Percentiles rank a stretch among this genome's conserved stretches.
These are phyloP conservation scores for Nowakowskiella sp. DNA, from an alignment of 192 early-diverging fungal species.

Conservation along the genomic window DNA sequence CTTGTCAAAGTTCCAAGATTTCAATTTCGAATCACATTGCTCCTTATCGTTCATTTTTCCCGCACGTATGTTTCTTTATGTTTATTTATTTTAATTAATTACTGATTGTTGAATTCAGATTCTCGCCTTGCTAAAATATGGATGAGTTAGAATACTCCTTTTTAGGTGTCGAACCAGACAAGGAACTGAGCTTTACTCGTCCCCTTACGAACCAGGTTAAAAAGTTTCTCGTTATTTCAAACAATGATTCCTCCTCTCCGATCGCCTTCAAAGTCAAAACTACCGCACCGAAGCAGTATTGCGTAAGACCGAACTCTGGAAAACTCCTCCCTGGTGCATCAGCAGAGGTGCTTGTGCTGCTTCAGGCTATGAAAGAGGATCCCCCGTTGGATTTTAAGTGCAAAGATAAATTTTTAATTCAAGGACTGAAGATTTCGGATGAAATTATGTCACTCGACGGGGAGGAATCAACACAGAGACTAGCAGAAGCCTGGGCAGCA, in stretches of 20 bases:
- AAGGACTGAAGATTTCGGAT: conserved; percentile 68
- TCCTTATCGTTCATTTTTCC: too few relatives aligned
- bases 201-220: conserved; percentile 34
- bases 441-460: conserved; percentile 56
- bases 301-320: conserved; percentile 89
- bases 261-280: conserved; percentile 99
- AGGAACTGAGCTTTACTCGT: conserved; percentile 33
- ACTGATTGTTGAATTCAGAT: too few relatives aligned
- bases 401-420: conserved; percentile 96
- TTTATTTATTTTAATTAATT: too few relatives aligned
- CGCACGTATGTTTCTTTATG: too few relatives aligned
- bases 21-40: too few relatives aligned
- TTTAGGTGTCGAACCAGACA: conserved; percentile 17
- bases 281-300: conserved; percentile 95
- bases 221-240: conserved; percentile 29
- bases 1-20: too few relatives aligned
- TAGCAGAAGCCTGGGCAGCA: conserved; percentile 35
- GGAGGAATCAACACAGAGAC: conserved; percentile 34
- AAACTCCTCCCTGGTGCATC: conserved; percentile 58
- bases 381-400: conserved; percentile 69
- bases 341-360: conserved; percentile 73
- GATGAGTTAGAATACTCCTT: too few relatives aligned
- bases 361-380: conserved; percentile 84
- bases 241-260: conserved; percentile 41
- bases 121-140: too few relatives aligned